A percentile compares a stretch with the other conserved stretches of the same genome.
phyloP scores from a whole-genome alignment of 768 basidiomycete genomes.

The Pleurotus eryngii region DNA sequence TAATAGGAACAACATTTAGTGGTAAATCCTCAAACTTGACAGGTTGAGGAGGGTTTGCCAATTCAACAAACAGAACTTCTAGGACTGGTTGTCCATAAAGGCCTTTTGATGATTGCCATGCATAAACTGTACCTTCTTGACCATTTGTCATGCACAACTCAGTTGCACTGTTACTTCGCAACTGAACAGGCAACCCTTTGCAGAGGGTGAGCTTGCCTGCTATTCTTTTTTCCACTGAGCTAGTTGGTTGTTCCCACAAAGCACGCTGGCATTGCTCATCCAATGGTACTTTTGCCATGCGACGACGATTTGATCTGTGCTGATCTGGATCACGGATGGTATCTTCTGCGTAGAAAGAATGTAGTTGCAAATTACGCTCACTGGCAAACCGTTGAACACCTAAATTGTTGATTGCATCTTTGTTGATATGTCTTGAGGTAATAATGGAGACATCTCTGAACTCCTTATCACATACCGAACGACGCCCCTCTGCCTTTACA shows the following conservation, averaged over 20 bases:
- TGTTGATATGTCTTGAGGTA: constrained; percentile 30
- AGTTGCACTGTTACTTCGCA: constrained; percentile 24
- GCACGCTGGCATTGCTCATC: constrained; percentile 9
- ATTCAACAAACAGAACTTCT: constrained; percentile 16
- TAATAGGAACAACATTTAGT: constrained; percentile 15
- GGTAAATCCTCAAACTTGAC: constrained; percentile 10
- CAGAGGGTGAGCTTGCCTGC: constrained; percentile 27
- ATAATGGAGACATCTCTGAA: constrained; percentile 37
- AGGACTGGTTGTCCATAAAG: constrained; percentile 12
- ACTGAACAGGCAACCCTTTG: constrained; percentile 26
- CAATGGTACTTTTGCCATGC: not conserved
- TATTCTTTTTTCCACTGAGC: constrained; percentile 20
- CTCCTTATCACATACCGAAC: constrained; percentile 10
- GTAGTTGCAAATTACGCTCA: constrained; percentile 23
- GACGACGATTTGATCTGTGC: not conserved
- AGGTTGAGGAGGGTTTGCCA: constrained; percentile 10
- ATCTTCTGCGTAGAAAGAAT: constrained; percentile 24
- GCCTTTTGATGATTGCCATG: constrained; percentile 18
- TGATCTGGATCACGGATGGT: not conserved
- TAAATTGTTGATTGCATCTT: constrained; percentile 33
- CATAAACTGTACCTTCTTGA: constrained; percentile 22
- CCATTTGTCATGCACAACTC: constrained; percentile 29
- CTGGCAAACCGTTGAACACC: constrained; percentile 28
- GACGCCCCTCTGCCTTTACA: not conserved
- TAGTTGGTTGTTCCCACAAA: constrained; percentile 21